Base-by-base conservation (phyloP, 257 asterid species). In the Fraxinus anomala region DNA sequence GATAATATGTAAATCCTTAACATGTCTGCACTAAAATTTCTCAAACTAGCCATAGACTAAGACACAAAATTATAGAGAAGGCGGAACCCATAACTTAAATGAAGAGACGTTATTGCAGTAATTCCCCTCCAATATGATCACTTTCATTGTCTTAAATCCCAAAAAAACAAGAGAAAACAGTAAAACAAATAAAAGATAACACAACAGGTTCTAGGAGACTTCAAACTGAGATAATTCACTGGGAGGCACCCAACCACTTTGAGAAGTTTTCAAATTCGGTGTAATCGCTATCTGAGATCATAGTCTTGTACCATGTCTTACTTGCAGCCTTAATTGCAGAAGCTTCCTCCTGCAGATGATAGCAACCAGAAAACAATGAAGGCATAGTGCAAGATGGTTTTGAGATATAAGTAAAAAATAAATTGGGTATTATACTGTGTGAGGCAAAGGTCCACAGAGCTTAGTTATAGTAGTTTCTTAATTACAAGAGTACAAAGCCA, bases 261-360 rank as follows among this genome's bases (percentile, higher is more conserved):
- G 97, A 23, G 91, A 94, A 94, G 81, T 82, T 85, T 4, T 94
- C 98, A 0, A 94, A 94, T 82, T 94, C 97, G 0, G 97, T 86
- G 81, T 94, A 94, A 72, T 92, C 97, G 2, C 92, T 87, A 12
- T 94, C 97, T 0, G 97, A 92, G 51, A 94, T 90, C 97, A 94
- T 94, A 0, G 97, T 91, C 89, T 92, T 91, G 89, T 88, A 94
- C 98, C 98, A 94, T 0, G 84, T 31, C 76, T 82, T 88, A 79
- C 96, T 79, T 1, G 97, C 95, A 1, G 90, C 83, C 79, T 86
- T 85, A 61, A 90, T 86, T 2, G 92, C 89, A 16, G 89, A 12
- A 12, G 97, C 91, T 82, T 92, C 97, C 93, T 91, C 98, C 98
- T 94, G 74, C 69, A 21, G 70, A 19, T 19, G 49, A 37, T 74